A percentile compares a stretch with the other conserved stretches of the same genome.
Evolutionary conservation across 352 stramenopile genomes (phyloP).

Genomic region (Globisporangium barbulae): DNA sequence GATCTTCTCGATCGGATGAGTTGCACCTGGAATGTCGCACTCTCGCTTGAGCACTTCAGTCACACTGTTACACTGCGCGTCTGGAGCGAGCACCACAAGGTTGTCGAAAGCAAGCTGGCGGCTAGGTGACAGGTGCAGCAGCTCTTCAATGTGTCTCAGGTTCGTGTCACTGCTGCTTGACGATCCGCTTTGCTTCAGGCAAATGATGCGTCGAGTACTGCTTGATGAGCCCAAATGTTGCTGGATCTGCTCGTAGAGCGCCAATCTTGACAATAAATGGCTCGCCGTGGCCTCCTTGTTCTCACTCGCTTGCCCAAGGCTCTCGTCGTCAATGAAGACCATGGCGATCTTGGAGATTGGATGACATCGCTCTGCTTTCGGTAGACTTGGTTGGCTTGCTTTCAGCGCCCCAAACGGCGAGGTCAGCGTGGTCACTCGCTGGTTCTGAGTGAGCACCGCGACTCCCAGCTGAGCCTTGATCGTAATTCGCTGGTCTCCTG

Average conservation of each 20-base stretch:
- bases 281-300: not conserved
- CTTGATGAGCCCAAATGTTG: conserved; percentile 24
- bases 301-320: conserved; percentile 11
- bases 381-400: not conserved
- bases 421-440: conserved; percentile 26
- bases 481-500: conserved; percentile 14
- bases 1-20: conserved; percentile 18
- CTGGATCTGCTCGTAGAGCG: conserved; percentile 25
- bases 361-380: not conserved
- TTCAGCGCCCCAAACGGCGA: conserved; percentile 27
- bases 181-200: conserved; percentile 15
- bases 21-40: not conserved
- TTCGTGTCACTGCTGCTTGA: conserved; percentile 21
- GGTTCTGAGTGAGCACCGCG: conserved; percentile 37
- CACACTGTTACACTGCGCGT: not conserved
- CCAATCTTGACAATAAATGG: conserved; percentile 17
- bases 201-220: conserved; percentile 24
- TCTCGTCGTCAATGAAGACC: conserved; percentile 27
- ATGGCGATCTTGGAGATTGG: conserved; percentile 23
- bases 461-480: conserved; percentile 28
- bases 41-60: conserved; percentile 7
- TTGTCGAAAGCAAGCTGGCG: conserved; percentile 24
- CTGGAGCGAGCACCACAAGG: conserved; percentile 14
- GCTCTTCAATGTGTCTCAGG: conserved; percentile 17
- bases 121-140: conserved; percentile 11